Conservation (phyloP, 345 rosid genomes). For the Salix suchowensis region DNA sequence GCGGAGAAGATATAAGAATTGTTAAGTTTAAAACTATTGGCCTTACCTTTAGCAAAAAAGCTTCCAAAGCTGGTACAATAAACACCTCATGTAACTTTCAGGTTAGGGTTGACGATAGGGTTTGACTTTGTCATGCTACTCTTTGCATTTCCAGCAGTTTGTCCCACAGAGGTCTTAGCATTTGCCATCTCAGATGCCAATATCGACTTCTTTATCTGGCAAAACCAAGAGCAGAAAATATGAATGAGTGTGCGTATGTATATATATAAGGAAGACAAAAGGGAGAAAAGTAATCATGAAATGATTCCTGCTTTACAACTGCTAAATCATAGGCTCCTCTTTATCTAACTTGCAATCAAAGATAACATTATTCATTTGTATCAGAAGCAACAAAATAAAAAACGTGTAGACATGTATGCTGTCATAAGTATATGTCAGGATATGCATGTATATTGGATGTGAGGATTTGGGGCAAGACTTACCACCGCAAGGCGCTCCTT, state of each 20-base stretch:
- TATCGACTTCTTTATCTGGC: constrained; percentile 73
- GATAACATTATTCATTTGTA: not conserved
- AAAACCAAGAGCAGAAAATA: not conserved
- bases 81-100: constrained; percentile 31
- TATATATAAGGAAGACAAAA: not conserved
- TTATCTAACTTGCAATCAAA: not conserved
- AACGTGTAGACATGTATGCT: not conserved
- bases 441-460: not conserved
- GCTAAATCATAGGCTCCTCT: not conserved
- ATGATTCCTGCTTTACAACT: too few relatives aligned
- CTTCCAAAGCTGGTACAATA: not conserved
- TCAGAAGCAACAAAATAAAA: not conserved
- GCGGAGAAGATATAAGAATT: not conserved
- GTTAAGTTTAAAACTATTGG: not conserved
- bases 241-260: too few relatives aligned
- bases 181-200: constrained; percentile 47
- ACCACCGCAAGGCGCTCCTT: constrained; percentile 84
- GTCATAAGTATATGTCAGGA: not conserved
- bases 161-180: constrained; percentile 46
- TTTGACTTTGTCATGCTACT: constrained; percentile 59
- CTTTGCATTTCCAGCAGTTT: constrained; percentile 50
- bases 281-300: not conserved
- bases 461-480: constrained; percentile 29
- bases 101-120: constrained; percentile 49
- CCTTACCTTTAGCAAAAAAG: constrained; percentile 6